phyloP scores from a whole-genome alignment of 805 yeast species.

The Pichia ethanolica region DNA sequence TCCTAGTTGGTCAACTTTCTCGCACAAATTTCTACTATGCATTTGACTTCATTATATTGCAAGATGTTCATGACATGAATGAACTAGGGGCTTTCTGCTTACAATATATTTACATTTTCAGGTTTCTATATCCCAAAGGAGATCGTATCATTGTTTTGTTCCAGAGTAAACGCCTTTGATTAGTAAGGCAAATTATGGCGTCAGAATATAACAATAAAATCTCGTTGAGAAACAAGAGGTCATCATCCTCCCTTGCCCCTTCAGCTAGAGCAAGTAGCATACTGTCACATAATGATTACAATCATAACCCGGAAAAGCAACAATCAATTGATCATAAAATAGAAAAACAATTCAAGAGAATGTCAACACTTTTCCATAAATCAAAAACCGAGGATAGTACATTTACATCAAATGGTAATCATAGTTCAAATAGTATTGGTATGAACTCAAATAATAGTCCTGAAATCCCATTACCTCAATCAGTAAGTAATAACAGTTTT shows the following conservation, averaged over 20 bases:
- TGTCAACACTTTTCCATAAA: slow-evolving; percentile 8
- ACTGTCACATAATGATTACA: background rate
- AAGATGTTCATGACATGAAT: no score
- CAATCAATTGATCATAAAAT: background rate
- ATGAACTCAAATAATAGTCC: background rate
- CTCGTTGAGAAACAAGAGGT: slow-evolving; percentile 3
- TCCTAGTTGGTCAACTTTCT: no score
- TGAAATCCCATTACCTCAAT: slow-evolving; percentile 2
- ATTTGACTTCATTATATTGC: no score
- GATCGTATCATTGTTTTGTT: no score
- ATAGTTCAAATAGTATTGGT: background rate
- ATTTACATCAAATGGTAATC: background rate
- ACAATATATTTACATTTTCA: no score
- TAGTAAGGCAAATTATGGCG: no score
- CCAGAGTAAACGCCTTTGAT: no score
- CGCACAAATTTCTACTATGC: no score
- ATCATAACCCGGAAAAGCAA: background rate
- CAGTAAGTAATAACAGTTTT: background rate
- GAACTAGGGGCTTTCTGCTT: no score
- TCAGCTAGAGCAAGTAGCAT: background rate
- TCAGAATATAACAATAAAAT: background rate
- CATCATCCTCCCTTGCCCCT: slow-evolving; percentile 2
- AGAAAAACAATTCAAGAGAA: slow-evolving; percentile 5
- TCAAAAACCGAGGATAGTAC: background rate
- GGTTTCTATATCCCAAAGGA: no score